Evolutionary conservation across 2,329 filamentous ascomycete species (phyloP), one percentile per base, ranked within the genome.

Genomic region (Verticillium zaregamsianum): DNA sequence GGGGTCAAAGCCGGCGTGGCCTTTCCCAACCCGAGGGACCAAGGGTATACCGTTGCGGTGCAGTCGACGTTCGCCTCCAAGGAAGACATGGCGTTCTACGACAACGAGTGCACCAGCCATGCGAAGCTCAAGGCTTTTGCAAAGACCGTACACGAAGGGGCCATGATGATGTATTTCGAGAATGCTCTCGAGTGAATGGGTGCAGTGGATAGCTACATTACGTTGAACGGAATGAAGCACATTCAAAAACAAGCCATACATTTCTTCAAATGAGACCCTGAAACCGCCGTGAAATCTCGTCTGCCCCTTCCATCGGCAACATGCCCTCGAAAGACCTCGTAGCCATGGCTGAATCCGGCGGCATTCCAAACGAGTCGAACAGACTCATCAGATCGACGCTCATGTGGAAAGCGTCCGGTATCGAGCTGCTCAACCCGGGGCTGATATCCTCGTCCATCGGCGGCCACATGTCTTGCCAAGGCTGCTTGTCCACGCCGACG

Each of bases 71-170:
- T 89, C 65, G 76, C 77, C 2, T 84, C 79, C 1, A 66, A 80
- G 25, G 84, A 84, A 3, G 86, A 88, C 61, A 85, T 89, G 79
- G 76, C 81, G 17, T 89, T 82, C 68, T 89, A 88, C 68, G 86
- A 89, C 66, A 78, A 77, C 2, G 77, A 72, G 39, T 76, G 73
- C 45, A 63, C 66, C 0, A 72, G 72, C 0, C 74, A 76, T 35
- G 66, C 66, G 0, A 68, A 74, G 35, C 62, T 77, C 11, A 74
- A 70, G 61, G 59, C 49, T 0, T 70, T 73, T 57, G 73, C 74
- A 0, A 74, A 71, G 67, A 65, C 61, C 2, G 67, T 72, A 4
- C 67, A 75, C 9, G 63, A 73, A 49, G 73, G 72, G 2, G 67
- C 80, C 3, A 82, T 84, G 40, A 88, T 83, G 68, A 85, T 86